A percentile compares a stretch with the other conserved stretches of the same genome.
phyloP scores from a whole-genome alignment of 2,329 filamentous ascomycete genomes.

The Colletotrichum sansevieriae region DNA sequence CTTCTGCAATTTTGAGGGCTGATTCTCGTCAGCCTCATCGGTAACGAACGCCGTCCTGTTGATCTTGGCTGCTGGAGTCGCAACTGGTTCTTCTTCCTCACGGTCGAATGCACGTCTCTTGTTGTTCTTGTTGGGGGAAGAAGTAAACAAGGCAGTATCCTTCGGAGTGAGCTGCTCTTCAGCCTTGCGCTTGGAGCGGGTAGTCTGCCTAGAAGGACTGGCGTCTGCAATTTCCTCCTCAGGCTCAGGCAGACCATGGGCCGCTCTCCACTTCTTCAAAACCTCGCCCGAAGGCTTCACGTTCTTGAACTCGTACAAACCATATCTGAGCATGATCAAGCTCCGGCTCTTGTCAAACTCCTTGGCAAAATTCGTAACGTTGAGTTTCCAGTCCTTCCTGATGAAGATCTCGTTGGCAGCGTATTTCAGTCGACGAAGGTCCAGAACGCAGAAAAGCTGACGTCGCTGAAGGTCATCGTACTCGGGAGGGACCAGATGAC shows the following conservation, averaged over 20 bases:
- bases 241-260: constrained; percentile 66
- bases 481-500: constrained; percentile 68
- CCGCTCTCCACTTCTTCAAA: constrained; percentile 69
- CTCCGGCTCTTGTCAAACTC: constrained; percentile 75
- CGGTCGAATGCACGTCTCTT: constrained; percentile 64
- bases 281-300: constrained; percentile 70
- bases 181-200: constrained; percentile 67
- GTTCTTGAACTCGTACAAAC: constrained; percentile 73
- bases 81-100: constrained; percentile 52
- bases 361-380: constrained; percentile 73
- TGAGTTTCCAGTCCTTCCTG: constrained; percentile 73
- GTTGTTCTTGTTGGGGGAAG: constrained; percentile 54
- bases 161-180: constrained; percentile 61
- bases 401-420: constrained; percentile 71
- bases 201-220: constrained; percentile 50
- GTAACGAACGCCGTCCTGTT: constrained; percentile 65
- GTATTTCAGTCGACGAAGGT: constrained; percentile 72
- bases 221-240: constrained; percentile 57
- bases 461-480: constrained; percentile 71
- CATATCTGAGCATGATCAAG: constrained; percentile 71
- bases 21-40: constrained; percentile 60
- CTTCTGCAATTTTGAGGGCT: constrained; percentile 65
- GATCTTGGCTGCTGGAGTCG: constrained; percentile 58
- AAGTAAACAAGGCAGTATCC: constrained; percentile 50
- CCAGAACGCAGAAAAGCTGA: constrained; percentile 74